Percentiles rank a stretch among this genome's conserved stretches.
phyloP scores from a whole-genome alignment of 352 stramenopile genomes.

The Phytophthora boehmeriae region DNA sequence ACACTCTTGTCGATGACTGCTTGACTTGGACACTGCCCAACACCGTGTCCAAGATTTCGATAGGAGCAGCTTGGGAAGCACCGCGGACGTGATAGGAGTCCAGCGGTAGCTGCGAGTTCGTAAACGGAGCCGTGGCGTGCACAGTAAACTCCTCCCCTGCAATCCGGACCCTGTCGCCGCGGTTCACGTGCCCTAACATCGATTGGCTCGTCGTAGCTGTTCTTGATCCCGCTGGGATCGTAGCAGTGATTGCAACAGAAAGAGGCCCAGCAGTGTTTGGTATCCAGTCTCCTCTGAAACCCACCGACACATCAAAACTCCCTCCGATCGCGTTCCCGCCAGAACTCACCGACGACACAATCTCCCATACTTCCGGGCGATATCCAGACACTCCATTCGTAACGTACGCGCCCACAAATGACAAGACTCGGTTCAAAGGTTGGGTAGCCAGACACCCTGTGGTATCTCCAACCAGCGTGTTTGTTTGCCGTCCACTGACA shows the following conservation, averaged over 20 bases:
- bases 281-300: constrained; percentile 67
- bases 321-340: constrained; percentile 48
- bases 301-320: constrained; percentile 75
- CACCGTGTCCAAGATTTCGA: constrained; percentile 67
- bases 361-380: constrained; percentile 70
- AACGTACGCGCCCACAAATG: constrained; percentile 50
- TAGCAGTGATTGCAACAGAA: constrained; percentile 32
- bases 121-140: constrained; percentile 72
- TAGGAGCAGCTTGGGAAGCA: constrained; percentile 14
- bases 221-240: constrained; percentile 54
- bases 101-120: constrained; percentile 63
- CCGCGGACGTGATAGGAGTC: constrained; percentile 75
- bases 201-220: constrained; percentile 43
- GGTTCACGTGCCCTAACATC: constrained; percentile 75
- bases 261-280: constrained; percentile 8
- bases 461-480: constrained; percentile 54
- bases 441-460: constrained; percentile 39
- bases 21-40: constrained; percentile 68
- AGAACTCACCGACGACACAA: constrained; percentile 46
- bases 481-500: constrained; percentile 56
- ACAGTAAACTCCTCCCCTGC: constrained; percentile 64
- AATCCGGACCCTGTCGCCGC: constrained; percentile 64
- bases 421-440: constrained; percentile 56
- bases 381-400: constrained; percentile 50
- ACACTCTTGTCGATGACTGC: constrained; percentile 33